These are phyloP conservation scores for Quaeritorhiza haematococci DNA, from an alignment of 371 early-diverging fungal genomes.

Conservation along the genomic window DNA sequence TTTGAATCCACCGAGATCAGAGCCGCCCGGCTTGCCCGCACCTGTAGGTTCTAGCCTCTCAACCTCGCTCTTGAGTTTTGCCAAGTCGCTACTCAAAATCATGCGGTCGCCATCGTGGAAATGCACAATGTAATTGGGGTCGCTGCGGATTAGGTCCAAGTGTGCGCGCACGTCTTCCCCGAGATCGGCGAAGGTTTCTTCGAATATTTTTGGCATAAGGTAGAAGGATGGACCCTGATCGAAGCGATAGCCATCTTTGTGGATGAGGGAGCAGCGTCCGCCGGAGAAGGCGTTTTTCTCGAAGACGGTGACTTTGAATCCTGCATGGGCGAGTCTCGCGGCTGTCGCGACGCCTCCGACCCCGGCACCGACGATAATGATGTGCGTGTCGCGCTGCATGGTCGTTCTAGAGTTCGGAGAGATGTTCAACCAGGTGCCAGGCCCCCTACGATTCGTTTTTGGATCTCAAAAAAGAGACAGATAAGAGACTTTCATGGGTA, in stretches of 20 bases:
- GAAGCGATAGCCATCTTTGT: constrained; percentile 44
- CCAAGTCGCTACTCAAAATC: constrained; percentile 47
- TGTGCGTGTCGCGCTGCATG: too few relatives aligned
- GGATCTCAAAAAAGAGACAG: too few relatives aligned
- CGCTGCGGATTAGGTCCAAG: constrained; percentile 47
- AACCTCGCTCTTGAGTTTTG: constrained; percentile 47
- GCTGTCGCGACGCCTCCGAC: constrained; percentile 57
- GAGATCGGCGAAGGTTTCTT: constrained; percentile 52
- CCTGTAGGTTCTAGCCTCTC: constrained; percentile 43
- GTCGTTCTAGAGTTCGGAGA: too few relatives aligned
- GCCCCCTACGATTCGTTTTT: too few relatives aligned
- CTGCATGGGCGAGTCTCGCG: constrained; percentile 51
- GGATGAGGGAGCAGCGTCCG: constrained; percentile 55
- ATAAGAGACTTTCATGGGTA: too few relatives aligned
- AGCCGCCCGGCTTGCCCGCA: constrained; percentile 20
- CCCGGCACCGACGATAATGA: constrained; percentile 40
- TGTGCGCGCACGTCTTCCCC: constrained; percentile 48
- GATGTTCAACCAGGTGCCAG: too few relatives aligned
- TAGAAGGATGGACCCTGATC: constrained; percentile 62
- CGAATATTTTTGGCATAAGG: constrained; percentile 55
- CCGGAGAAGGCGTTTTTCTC: constrained; percentile 58
- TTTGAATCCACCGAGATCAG: too few relatives aligned
- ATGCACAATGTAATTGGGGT: constrained; percentile 59
- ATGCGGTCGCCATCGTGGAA: constrained; percentile 50
- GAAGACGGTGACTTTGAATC: constrained; percentile 50